phyloP scores from a whole-genome alignment of 148 eudicot genomes.

The Vaccinium vitisidaea region DNA sequence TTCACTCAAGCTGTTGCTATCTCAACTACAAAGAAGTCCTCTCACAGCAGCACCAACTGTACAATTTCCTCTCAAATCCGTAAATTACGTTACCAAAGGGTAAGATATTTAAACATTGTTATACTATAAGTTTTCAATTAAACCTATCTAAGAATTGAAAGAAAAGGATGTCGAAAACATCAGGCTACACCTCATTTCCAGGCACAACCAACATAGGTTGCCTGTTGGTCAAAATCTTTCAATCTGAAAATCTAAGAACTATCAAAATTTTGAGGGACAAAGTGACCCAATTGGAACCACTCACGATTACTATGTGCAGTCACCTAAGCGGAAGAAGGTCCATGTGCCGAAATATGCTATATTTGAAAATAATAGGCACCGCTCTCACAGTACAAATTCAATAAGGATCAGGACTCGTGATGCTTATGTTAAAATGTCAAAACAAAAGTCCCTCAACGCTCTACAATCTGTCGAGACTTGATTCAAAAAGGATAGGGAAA shows the following conservation, averaged over 20 bases:
- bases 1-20: background rate
- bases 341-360: background rate
- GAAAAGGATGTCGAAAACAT: background rate
- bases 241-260: background rate
- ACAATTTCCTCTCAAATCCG: background rate
- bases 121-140: background rate
- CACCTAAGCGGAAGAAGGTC: background rate
- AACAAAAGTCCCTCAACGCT: background rate
- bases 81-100: background rate
- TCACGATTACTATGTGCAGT: background rate
- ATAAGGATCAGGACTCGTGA: background rate
- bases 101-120: background rate
- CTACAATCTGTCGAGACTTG: background rate
- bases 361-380: background rate
- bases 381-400: background rate
- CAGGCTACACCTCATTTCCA: background rate
- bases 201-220: too few species aligned
- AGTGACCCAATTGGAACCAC: background rate
- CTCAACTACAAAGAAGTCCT: too few species aligned
- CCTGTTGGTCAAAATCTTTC: background rate
- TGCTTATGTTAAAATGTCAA: background rate
- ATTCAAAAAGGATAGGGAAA: background rate
- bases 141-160: background rate
- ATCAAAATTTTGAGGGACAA: background rate
- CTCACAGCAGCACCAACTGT: background rate